Percentiles rank a stretch among this genome's conserved stretches.
Evolutionary conservation across 225 moss, liverwort and hornwort genomes (phyloP).

Genomic region (Bryum argenteum): DNA sequence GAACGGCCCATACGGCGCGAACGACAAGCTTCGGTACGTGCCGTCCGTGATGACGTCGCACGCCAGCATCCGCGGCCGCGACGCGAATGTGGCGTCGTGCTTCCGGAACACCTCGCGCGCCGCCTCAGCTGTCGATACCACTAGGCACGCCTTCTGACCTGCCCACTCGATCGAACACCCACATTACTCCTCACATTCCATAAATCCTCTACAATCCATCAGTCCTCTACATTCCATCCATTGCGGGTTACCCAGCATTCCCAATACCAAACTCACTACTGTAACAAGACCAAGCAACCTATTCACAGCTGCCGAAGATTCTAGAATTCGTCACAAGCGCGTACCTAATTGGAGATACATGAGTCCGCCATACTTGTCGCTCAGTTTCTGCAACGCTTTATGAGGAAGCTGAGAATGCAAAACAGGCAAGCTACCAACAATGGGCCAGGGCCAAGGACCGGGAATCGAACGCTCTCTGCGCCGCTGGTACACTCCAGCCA

Average conservation of each 20-base stretch:
- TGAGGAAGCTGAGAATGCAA: conserved; percentile 21
- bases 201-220: not conserved
- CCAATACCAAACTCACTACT: too few relatives aligned
- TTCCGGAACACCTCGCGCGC: conserved; percentile 44
- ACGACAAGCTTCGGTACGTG: conserved; percentile 28
- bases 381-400: conserved; percentile 32
- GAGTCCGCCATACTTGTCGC: conserved; percentile 40
- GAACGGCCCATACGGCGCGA: conserved; percentile 34
- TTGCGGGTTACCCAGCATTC: too few relatives aligned
- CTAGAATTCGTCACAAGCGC: too few relatives aligned
- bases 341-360: conserved; percentile 50
- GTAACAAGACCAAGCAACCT: too few relatives aligned
- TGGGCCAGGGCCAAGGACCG: conserved; percentile 48
- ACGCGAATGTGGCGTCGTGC: conserved; percentile 43
- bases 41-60: conserved; percentile 24
- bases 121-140: conserved; percentile 41
- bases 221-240: not conserved
- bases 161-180: not conserved
- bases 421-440: conserved; percentile 32
- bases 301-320: too few relatives aligned
- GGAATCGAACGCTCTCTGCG: conserved; percentile 26
- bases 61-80: conserved; percentile 25
- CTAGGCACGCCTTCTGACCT: conserved; percentile 43
- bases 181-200: too few relatives aligned
- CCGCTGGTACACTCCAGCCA: conserved; percentile 27